A percentile compares a stretch with the other conserved stretches of the same genome.
phyloP scores from a whole-genome alignment of 2,329 filamentous ascomycete genomes.

The Verticillium nonalfalfae region DNA sequence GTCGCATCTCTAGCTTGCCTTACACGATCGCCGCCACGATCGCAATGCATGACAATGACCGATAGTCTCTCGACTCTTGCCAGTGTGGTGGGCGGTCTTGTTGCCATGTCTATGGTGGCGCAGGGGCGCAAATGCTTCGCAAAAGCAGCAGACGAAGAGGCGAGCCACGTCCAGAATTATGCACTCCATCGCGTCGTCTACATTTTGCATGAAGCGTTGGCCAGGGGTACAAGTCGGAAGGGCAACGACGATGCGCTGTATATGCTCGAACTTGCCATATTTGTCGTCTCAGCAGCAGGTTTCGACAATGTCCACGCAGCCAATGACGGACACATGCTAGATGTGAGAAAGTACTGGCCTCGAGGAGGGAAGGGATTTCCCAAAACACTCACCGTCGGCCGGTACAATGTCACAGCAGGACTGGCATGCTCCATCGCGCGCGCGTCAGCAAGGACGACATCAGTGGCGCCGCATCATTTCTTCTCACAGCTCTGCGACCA shows the following conservation, averaged over 20 bases:
- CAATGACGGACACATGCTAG: not conserved
- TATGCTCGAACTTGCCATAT: slow-evolving; percentile 6
- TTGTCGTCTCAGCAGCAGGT: not conserved
- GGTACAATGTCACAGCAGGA: slow-evolving; percentile 25
- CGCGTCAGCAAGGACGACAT: slow-evolving; percentile 35
- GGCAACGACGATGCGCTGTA: slow-evolving; percentile 1
- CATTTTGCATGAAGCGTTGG: slow-evolving; percentile 5
- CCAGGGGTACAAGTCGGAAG: not conserved
- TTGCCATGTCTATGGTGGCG: not conserved
- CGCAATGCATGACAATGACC: not conserved
- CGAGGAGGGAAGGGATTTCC: not conserved
- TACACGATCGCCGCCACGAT: too few species aligned
- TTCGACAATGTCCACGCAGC: not conserved
- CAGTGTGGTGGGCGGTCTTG: not conserved
- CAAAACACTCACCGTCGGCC: slow-evolving; percentile 1
- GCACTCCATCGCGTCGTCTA: not conserved
- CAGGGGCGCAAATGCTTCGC: not conserved
- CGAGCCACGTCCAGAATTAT: not conserved
- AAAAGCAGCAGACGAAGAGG: not conserved
- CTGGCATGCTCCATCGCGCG: slow-evolving; percentile 40
- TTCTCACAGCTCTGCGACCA: slow-evolving; percentile 32
- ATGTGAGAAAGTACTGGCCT: not conserved
- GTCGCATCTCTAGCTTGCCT: not conserved
- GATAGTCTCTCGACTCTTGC: not conserved
- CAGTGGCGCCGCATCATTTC: slow-evolving; percentile 27